Conservation (phyloP, 78 protist species). For the Anaeramoeba flamelloides region DNA sequence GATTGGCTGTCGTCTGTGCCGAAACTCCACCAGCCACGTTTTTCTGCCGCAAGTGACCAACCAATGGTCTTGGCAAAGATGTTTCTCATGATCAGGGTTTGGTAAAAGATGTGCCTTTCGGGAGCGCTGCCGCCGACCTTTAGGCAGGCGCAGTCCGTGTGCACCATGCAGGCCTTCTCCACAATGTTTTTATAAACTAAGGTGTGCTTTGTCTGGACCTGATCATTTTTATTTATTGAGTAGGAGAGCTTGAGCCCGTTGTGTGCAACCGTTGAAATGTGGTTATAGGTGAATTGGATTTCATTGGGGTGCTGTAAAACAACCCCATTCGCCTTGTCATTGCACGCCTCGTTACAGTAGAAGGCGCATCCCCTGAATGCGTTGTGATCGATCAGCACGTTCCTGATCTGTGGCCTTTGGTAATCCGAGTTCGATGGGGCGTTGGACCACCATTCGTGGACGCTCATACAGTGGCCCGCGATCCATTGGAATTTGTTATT, state of each 20-base stretch:
- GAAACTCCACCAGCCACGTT: not conserved
- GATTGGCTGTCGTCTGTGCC: not conserved
- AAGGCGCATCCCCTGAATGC: not conserved
- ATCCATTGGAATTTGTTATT: not conserved
- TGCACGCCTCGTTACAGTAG: not conserved
- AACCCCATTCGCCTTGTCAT: not conserved
- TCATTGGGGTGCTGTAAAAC: not conserved
- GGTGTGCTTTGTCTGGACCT: not conserved
- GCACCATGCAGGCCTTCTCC: not conserved
- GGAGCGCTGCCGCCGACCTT: not conserved
- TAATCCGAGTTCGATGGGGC: not conserved
- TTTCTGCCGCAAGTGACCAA: not conserved
- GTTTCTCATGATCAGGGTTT: not conserved
- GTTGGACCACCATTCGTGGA: not conserved
- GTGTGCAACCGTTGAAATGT: not conserved
- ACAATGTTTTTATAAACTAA: not conserved
- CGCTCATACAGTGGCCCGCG: not conserved
- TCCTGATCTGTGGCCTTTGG: not conserved
- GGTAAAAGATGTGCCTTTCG: not conserved
- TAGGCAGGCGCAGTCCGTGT: not conserved
- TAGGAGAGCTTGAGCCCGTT: not conserved
- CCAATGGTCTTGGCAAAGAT: not conserved
- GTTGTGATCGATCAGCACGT: not conserved
- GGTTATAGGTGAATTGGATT: not conserved
- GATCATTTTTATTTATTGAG: not conserved